A percentile compares a stretch with the other conserved stretches of the same genome.
Conservation (phyloP, 257 asterid genomes). For the Leonotis leonurus region DNA sequence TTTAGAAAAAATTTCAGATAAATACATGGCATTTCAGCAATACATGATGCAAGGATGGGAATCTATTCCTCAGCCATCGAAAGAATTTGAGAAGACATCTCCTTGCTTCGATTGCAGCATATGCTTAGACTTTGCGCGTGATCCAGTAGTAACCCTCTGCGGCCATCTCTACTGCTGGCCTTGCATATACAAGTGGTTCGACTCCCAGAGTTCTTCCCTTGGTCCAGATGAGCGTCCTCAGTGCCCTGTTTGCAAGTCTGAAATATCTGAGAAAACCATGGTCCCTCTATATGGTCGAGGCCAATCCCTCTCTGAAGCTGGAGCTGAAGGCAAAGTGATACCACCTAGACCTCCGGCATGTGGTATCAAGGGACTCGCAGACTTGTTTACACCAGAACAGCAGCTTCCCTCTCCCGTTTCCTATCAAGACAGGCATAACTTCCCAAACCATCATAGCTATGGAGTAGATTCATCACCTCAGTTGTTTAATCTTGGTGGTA, state of each 20-base stretch:
- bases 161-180: constrained; percentile 97
- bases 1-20: background rate
- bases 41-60: constrained; percentile 44
- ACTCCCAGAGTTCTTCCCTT: constrained; percentile 34
- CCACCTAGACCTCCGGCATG: constrained; percentile 71
- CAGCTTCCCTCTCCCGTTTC: constrained; percentile 20
- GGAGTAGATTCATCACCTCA: constrained; percentile 17
- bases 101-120: constrained; percentile 81
- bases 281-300: constrained; percentile 82
- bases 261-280: constrained; percentile 50
- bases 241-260: constrained; percentile 87
- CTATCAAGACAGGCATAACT: constrained; percentile 13
- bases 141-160: constrained; percentile 78
- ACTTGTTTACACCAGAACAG: constrained; percentile 23
- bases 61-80: constrained; percentile 32
- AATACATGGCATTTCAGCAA: constrained; percentile 51
- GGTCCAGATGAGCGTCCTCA: constrained; percentile 33
- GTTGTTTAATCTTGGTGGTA: constrained; percentile 18
- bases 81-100: constrained; percentile 34
- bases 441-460: constrained; percentile 4
- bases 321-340: constrained; percentile 30
- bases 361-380: constrained; percentile 29
- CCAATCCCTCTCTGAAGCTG: constrained; percentile 33
- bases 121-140: constrained; percentile 64
- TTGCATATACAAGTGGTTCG: constrained; percentile 77